phyloP scores from a whole-genome alignment of 305 asterid species.

The Nicotiana rustica region DNA sequence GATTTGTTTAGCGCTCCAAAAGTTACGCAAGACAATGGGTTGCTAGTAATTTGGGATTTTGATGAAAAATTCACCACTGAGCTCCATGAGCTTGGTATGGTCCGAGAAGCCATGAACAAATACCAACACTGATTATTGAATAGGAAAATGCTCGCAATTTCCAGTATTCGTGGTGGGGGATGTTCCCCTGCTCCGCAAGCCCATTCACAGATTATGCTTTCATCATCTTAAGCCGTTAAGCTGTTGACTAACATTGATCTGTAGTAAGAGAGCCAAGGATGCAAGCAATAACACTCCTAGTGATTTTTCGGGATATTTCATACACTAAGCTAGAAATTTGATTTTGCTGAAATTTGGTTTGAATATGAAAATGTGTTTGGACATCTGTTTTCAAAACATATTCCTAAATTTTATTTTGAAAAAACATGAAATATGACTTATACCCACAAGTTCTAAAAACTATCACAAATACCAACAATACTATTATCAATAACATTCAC shows the following conservation, averaged over 20 bases:
- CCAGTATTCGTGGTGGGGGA: background rate
- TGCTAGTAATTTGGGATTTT: constrained; percentile 43
- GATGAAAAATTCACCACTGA: constrained; percentile 42
- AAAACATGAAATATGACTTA: too few relatives aligned
- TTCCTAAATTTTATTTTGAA: too few relatives aligned
- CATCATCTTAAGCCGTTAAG: background rate
- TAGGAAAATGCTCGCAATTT: background rate
- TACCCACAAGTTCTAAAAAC: too few relatives aligned
- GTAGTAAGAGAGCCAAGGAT: too few relatives aligned
- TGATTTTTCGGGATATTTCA: too few relatives aligned
- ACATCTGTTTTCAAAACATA: too few relatives aligned
- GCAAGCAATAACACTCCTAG: too few relatives aligned
- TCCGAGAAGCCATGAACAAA: constrained; percentile 48
- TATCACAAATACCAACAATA: too few relatives aligned
- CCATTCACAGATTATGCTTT: background rate
- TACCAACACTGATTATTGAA: constrained; percentile 12
- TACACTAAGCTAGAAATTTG: too few relatives aligned
- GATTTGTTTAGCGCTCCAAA: constrained; percentile 35
- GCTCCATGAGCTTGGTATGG: constrained; percentile 43
- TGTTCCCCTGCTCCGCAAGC: background rate
- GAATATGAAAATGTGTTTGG: too few relatives aligned
- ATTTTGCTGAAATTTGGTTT: too few relatives aligned
- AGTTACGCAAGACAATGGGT: constrained; percentile 37
- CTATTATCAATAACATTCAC: too few relatives aligned
- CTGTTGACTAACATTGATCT: background rate